Conservation (phyloP, 257 asterid species). For the Przewalskia tangutica region DNA sequence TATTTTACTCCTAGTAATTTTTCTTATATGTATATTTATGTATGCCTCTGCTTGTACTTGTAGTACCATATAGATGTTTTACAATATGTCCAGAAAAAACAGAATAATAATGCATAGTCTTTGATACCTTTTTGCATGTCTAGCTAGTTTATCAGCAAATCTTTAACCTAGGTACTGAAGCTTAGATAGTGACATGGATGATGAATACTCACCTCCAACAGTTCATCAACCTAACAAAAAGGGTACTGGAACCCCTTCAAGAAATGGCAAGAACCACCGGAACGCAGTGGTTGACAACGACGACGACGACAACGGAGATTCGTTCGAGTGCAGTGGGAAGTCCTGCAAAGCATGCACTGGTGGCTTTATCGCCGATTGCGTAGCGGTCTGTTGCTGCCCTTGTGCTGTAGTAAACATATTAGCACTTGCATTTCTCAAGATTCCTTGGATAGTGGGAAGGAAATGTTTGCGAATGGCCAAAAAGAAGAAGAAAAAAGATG, state of each 20-base stretch:
- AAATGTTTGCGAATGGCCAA: constrained; percentile 30
- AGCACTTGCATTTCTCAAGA: constrained; percentile 56
- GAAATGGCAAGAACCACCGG: constrained; percentile 15
- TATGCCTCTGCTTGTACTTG: background rate
- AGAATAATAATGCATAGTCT: background rate
- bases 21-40: background rate
- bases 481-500: constrained; percentile 18
- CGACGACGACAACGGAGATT: constrained; percentile 17
- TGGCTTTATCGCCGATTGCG: constrained; percentile 83
- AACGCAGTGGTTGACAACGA: constrained; percentile 19
- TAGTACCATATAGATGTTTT: background rate
- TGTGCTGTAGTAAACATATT: constrained; percentile 74
- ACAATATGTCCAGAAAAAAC: background rate
- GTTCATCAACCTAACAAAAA: background rate
- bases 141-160: background rate
- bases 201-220: constrained; percentile 11
- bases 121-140: background rate
- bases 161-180: background rate
- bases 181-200: constrained; percentile 13
- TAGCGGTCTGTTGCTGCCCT: constrained; percentile 93
- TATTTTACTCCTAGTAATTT: background rate
- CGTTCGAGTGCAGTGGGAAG: constrained; percentile 50
- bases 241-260: background rate
- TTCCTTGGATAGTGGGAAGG: constrained; percentile 81
- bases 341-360: constrained; percentile 83